Evolutionary conservation across 2,329 filamentous ascomycete genomes (phyloP).

Genomic region (Arachnomyces sp.): DNA sequence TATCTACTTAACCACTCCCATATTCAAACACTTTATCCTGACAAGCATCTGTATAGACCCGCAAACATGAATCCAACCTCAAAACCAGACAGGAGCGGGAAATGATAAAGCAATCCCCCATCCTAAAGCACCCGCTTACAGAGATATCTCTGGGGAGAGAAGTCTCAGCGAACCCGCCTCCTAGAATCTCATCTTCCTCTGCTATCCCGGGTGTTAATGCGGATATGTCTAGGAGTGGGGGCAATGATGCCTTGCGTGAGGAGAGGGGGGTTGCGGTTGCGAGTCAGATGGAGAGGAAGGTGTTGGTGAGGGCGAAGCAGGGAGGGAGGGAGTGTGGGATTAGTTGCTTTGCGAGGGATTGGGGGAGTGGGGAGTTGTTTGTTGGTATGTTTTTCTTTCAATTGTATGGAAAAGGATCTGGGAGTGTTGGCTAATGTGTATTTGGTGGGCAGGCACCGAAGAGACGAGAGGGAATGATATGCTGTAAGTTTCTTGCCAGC

Average conservation of each 20-base stretch:
- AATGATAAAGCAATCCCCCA: constrained; percentile 23
- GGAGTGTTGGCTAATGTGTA: constrained; percentile 17
- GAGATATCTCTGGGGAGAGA: constrained; percentile 20
- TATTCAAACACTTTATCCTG: background rate
- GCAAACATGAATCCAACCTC: background rate
- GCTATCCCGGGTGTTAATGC: too few relatives aligned
- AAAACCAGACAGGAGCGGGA: constrained; percentile 17
- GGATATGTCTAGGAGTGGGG: too few relatives aligned
- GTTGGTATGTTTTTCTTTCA: constrained; percentile 22
- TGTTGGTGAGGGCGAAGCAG: constrained; percentile 24
- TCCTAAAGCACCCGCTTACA: constrained; percentile 23
- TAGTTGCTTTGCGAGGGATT: constrained; percentile 26
- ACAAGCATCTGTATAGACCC: background rate
- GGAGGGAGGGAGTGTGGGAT: constrained; percentile 19
- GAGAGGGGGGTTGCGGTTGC: constrained; percentile 23
- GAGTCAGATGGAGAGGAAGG: constrained; percentile 23
- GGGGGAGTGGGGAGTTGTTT: constrained; percentile 27
- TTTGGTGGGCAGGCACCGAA: constrained; percentile 15
- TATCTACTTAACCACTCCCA: background rate
- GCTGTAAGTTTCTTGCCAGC: constrained; percentile 4
- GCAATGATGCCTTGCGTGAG: constrained; percentile 8
- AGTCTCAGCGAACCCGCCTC: constrained; percentile 16
- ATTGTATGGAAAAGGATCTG: constrained; percentile 16
- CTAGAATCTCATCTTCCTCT: constrained; percentile 6
- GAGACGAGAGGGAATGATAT: constrained; percentile 2